phyloP scores from a whole-genome alignment of 352 stramenopile species.

The Pythium myriotylum region DNA sequence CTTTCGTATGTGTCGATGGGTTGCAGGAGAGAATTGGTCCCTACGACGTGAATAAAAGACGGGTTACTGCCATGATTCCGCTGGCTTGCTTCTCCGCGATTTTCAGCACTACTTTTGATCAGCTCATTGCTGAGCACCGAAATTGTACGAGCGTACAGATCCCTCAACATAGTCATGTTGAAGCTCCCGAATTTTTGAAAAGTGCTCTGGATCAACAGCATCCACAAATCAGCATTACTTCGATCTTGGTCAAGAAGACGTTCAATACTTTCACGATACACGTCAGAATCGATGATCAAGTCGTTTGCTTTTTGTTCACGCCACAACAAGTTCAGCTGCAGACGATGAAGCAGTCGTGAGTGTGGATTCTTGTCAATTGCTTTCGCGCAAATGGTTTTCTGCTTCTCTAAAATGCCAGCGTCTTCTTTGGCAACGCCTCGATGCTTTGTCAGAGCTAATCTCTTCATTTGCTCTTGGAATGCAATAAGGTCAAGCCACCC shows the following conservation, averaged over 20 bases:
- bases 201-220: conserved; percentile 45
- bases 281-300: conserved; percentile 23
- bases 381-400: conserved; percentile 59
- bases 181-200: conserved; percentile 77
- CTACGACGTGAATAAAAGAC: conserved; percentile 35
- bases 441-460: conserved; percentile 23
- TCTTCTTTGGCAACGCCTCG: conserved; percentile 17
- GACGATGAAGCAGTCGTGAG: conserved; percentile 41
- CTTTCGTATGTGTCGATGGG: conserved; percentile 8
- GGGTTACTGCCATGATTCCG: not conserved
- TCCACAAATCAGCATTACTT: conserved; percentile 58
- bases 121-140: conserved; percentile 46
- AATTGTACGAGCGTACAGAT: conserved; percentile 71
- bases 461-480: conserved; percentile 68
- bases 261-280: conserved; percentile 51
- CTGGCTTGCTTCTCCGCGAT: not conserved
- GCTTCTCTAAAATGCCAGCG: conserved; percentile 58
- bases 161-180: conserved; percentile 62
- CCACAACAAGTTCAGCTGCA: conserved; percentile 56
- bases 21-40: conserved; percentile 28
- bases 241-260: conserved; percentile 48
- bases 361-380: conserved; percentile 54
- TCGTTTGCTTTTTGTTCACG: conserved; percentile 22
- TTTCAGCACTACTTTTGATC: conserved; percentile 7
- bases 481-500: conserved; percentile 75